Evolutionary conservation across 2,329 filamentous ascomycete genomes (phyloP), one percentile per base, ranked within the genome.

Genomic region (Calonectria montana): DNA sequence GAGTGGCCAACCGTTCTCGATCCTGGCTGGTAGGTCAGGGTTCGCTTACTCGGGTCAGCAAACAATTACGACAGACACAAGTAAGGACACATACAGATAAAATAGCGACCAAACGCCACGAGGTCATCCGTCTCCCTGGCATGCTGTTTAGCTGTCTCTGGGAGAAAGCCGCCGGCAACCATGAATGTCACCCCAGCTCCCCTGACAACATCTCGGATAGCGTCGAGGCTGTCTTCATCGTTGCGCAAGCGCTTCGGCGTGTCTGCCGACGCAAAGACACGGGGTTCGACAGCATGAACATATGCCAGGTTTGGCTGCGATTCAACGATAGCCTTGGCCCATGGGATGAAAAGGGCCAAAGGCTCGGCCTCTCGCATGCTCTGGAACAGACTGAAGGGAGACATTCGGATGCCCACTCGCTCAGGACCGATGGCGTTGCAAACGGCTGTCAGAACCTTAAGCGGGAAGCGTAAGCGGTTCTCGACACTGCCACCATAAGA

Each of bases 291-390:
- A 2, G 92, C 76, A 78, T 93, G 91, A 4, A 93, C 79, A 78
- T 90, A 94, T 0, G 91, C 88, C 23, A 94, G 84, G 9, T 87
- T 86, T 4, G 92, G 81, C 57, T 86, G 82, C n/a, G 91, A 82
- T 55, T 87, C 84, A 61, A 83, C 77, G 27, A 91, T 85, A 18
- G 92, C 79, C 76, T 93, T 84, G 1, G 83, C 83, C 80, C 93
- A 94, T 0, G 91, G 89, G 15, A 90, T 76, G 0, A 78, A 78
- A 16, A 78, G 59, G 2, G 61, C 47, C 15, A 75, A n/a, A 10
- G 91, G 91, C 45, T 94, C 87, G 0, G 81, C 77, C 88, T 93
- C 92, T 5, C 84, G 82, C 91, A 94, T 92, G 43, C 87, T 88
- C 74, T 93, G 90, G 83, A 91, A 93, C 0, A 82, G 81, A 62